These are phyloP conservation scores for Sclerotinia trifoliorum DNA, from an alignment of 2,329 filamentous ascomycete genomes.

Conservation along the genomic window DNA sequence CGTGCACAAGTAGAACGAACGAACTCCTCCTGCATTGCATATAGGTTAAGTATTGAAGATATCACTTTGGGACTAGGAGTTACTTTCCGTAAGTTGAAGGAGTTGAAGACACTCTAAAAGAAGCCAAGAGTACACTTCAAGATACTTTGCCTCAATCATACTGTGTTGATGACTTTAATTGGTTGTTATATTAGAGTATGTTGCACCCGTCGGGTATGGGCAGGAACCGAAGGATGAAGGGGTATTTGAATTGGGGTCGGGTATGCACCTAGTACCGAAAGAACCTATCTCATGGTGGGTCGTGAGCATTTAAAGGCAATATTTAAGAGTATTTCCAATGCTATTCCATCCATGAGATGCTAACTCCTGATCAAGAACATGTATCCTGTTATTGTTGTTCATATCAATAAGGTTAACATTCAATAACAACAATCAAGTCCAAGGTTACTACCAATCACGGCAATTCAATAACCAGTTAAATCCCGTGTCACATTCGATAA, in stretches of 20 bases:
- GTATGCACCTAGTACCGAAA: too few species aligned
- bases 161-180: neutral
- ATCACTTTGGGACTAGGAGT: neutral
- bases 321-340: neutral
- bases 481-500: too few species aligned
- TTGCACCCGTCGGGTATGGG: neutral
- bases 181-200: neutral
- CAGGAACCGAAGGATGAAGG: conserved; percentile 3
- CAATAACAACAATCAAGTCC: too few species aligned
- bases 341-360: too few species aligned
- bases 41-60: neutral
- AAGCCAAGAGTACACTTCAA: neutral
- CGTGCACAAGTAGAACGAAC: neutral
- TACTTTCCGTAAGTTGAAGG: neutral
- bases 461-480: too few species aligned
- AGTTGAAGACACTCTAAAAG: neutral
- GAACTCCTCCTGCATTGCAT: conserved; percentile 1
- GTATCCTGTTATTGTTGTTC: too few species aligned
- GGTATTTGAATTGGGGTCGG: neutral
- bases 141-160: too few species aligned
- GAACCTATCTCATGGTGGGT: too few species aligned
- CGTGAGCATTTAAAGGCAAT: too few species aligned
- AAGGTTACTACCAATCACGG: too few species aligned
- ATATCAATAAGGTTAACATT: too few species aligned
- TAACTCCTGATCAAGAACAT: too few species aligned